Base-by-base conservation (phyloP, 352 stramenopile genomes). In the Globisporangium recalcitrans region DNA sequence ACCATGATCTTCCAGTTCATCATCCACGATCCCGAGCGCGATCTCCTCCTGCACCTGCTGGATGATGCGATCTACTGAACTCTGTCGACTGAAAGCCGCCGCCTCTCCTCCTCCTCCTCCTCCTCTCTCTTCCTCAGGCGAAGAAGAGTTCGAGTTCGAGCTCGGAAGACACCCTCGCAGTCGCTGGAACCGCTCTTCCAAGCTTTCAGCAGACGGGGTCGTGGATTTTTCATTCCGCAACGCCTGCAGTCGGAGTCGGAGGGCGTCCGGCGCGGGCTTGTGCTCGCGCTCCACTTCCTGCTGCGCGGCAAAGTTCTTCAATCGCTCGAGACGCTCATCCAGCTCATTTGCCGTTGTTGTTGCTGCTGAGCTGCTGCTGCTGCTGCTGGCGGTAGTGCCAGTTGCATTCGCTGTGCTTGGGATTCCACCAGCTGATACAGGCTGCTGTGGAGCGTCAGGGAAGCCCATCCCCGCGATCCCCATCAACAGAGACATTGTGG, bases 41-140 rank as follows among this genome's bases (percentile, higher is more conserved):
- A 89, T 70, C 52, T 91, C 82, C 26, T 91, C 82, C 47, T 75
- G 69, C 32, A 74, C 78, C 54, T 87, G 78, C 51, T 78, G 75
- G 56, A 91, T 77, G 56, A 91, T 77, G 19, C 67, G 63, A 26
- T 82, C 71, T 36, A 77, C 74, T 0, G 65, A 57, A 31, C 48
- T 71, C 52, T 73, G 71, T 29, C 49, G 38, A 0, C 62, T 62
- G 16, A 52, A 21, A 16, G 5, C 16, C n/a, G 8, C 7, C 21
- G 22, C 19, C 3, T 19, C 40, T 27, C 31, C 47, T 19, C 32
- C 27, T 13, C 31, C 19, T 3, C 10, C 40, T 27, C 31, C 47
- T 19, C 32, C 27, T 13, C 31, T 44, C 9, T 24, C 52, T 44
- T 16, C 27, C 6, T 21, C 19, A 19, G 27, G 19, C n/a, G 27